Conservation (phyloP, 2,329 filamentous ascomycete genomes). For the Magnaporthiopsis incrustans region DNA sequence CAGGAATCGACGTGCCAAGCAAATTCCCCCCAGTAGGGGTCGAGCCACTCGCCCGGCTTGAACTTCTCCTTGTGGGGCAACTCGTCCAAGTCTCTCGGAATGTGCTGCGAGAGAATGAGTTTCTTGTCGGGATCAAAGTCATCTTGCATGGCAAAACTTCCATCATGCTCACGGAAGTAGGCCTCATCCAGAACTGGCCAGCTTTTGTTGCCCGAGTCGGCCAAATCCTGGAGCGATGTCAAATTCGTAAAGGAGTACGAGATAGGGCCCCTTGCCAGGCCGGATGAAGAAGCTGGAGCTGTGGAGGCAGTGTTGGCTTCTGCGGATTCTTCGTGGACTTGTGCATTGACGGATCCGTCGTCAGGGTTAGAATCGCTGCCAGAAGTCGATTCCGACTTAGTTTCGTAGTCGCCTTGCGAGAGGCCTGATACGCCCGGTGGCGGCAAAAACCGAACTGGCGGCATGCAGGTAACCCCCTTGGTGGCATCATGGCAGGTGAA, state of each 20-base stretch:
- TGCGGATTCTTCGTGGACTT: not conserved
- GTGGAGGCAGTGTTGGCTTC: not conserved
- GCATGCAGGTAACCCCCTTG: not conserved
- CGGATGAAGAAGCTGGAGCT: not conserved
- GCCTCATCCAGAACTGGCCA: constrained; percentile 18
- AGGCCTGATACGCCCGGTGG: not conserved
- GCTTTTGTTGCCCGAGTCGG: not conserved
- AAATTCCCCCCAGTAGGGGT: constrained; percentile 22
- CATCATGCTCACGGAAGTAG: constrained; percentile 27
- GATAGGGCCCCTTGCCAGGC: not conserved
- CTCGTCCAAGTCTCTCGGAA: constrained; percentile 24
- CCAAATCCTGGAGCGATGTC: not conserved
- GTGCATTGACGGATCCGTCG: not conserved
- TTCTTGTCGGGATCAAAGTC: constrained; percentile 23
- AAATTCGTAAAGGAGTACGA: not conserved
- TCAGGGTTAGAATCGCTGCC: not conserved
- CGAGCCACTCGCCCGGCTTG: constrained; percentile 17
- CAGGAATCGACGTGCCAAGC: constrained; percentile 29
- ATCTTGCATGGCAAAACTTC: constrained; percentile 30
- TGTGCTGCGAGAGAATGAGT: constrained; percentile 25
- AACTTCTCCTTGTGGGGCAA: constrained; percentile 20
- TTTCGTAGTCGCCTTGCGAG: not conserved
- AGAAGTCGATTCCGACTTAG: not conserved
- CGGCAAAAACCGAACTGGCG: not conserved
- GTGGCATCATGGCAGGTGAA: constrained; percentile 2